Evolutionary conservation across 176 grass and related monocot genomes (phyloP), one percentile per base, ranked within the genome.

Genomic region (Cocos nucifera): DNA sequence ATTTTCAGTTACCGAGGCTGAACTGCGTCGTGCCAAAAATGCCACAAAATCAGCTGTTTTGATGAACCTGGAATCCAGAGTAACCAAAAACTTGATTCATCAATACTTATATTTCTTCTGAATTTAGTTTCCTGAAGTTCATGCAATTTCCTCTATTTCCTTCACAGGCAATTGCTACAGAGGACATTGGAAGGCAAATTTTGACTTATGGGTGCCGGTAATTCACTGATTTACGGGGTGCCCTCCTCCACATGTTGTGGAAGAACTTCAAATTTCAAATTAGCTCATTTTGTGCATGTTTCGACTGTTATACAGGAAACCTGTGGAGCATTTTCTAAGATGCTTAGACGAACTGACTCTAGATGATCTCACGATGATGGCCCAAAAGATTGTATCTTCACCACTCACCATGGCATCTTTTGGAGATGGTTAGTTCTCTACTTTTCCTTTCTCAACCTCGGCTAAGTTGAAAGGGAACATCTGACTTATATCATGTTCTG

Each of bases 101-200:
- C 28, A 23, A 1, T 10, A 22, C 19, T 15, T 54, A 4, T 55
- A 60, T 48, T 18, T 39, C 59, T 56, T 7, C 59, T 9, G 66
- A 4, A 51, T 53, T 15, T 58, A 32, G 5, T 24, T 66, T 35
- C 28, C 60, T 56, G 5, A 8, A 0, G 20, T 19, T 30, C 15
- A 17, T 28, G 52, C 5, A 29, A 17, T 7, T 58, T 15, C 75
- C n/a, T 25, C 49, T 63, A 57, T 54, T 62, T 72, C 32, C 6
- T 18, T 50, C 16, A 48, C 52, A 90, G 90, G 86, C 57, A 59
- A 58, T 95, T 75, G 83, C 84, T 64, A 20, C 83, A 77, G 86
- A 95, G 79, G 90, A 95, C 63, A 95, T 90, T 64, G 90, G 90
- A 54, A 79, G 90, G 53, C 86, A 95, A 65, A 65, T 95, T 72